Evolutionary conservation across 148 eudicot genomes (phyloP), one percentile per base, ranked within the genome.

Genomic region (Chenopodium album): DNA sequence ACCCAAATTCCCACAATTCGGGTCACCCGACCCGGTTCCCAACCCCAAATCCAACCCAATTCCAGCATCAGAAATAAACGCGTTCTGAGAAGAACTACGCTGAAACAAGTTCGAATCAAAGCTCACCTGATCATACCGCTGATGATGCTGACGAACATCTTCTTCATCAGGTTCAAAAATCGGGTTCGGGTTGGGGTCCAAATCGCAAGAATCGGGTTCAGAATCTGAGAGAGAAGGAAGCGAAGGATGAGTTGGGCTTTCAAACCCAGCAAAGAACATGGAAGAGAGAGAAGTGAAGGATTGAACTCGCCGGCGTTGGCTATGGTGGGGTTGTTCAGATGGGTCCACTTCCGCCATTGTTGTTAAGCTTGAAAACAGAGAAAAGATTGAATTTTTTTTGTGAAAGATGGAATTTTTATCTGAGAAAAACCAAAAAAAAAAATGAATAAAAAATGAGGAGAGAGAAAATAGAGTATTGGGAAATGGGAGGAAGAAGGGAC

Each of bases 51-150:
- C 82, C 67, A 80, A 56, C 64, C 81, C 80, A 22, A 76, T 13
- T 0, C 60, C 76, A 56, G 77, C 8, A 48, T 76, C 81, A 2
- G 64, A 37, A 44, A 64, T 70, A 10, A 19, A 48, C 7, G 59
- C 79, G 31, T 75, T 79, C 34, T 79, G 81, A 31, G 82, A 29
- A 9, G 79, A 72, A 56, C 48, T 32, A 1, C 88, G 71, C 10
- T 86, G 86, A 74, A 91, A 92, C 76, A 92, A 87, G 83, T 89
- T 82, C 26, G 88, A 88, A 29, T 88, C 77, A 74, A 87, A 91
- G 85, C 87, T 91, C 77, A 86, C 82, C 73, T 91, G 89, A 79
- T 81, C 83, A 41, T 82, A 48, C 13, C 9, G 59, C 50, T 13
- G n/a, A 17, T 28, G 78, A 29, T 74, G 62, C 11, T 47, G 1